Evolutionary conservation across 805 yeast genomes (phyloP), one percentile per base, ranked within the genome.

Genomic region (Myxozyma mucilagina): DNA sequence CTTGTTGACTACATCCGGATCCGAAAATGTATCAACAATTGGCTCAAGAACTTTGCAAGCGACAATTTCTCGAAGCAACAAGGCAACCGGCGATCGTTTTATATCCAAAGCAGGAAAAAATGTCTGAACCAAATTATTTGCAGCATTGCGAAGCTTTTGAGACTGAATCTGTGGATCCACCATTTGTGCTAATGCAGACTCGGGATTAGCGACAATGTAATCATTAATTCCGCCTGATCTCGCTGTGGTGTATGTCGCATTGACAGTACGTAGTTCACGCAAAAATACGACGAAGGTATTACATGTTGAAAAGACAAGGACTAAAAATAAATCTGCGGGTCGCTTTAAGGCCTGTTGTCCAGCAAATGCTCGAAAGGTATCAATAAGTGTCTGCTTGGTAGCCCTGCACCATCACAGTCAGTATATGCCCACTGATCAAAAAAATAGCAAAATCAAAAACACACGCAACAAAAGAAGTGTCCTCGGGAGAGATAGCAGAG

Each of bases 331-430:
- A 32, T 66, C 69, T 9, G 63, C 64, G 1, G 66, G 61, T 4
- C 69, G 66, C 32, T 58, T 56, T n/a, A 54, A 41, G 13, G 63
- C 36, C 24, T 60, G 59, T 31, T 63, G 69, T 18, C 50, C 54
- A 0, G 67, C 36, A 16, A 66, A 56, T 11, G 64, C 56, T 20
- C 53, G 53, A 18, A 67, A 57, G 13, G 64, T 89, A 89, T 73
- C 68, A 35, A 59, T 48, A n/a, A 66, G 43, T 9, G 64, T 55
- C 38, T 60, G 54, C 14, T 59, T 59, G 5, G 63, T 65, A 8
- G 69, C 49, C 13, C 65, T 61, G 31, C 10, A 47, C 6, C 1
- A 34, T 13, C 20, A 43, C 11, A 10, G 29, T 20, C 20, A 10
- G 29, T 29, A 32, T 13, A 24, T 10, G 18, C 10, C 16, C 4